Conservation (phyloP, 495 filamentous ascomycete genomes). For the Penicillium pulvis region DNA sequence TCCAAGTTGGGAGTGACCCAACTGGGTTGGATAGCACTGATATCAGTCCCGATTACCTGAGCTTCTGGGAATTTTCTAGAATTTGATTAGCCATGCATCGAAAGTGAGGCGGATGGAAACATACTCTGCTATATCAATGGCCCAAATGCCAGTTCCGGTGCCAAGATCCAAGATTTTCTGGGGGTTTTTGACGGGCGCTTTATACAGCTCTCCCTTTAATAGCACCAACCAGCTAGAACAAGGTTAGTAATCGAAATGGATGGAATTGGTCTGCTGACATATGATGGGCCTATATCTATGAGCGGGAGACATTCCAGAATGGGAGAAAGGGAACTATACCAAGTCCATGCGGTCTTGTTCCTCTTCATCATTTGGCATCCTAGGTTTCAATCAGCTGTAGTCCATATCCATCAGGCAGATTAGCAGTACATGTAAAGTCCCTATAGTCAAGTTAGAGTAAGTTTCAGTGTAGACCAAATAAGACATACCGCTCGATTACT, state of each 20-base stretch:
- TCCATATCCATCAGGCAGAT: background rate
- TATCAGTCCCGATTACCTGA: constrained; percentile 44
- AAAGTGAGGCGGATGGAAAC: background rate
- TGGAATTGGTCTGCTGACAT: background rate
- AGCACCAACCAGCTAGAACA: constrained; percentile 30
- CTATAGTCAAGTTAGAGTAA: background rate
- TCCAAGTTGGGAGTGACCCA: constrained; percentile 37
- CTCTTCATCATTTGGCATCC: constrained; percentile 58
- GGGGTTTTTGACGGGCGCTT: constrained; percentile 53
- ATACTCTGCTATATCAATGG: constrained; percentile 58
- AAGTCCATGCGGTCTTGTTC: constrained; percentile 69
- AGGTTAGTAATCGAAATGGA: constrained; percentile 9
- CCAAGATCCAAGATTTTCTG: constrained; percentile 63
- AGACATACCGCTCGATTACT: constrained; percentile 55
- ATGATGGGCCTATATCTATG: background rate
- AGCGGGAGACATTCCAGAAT: background rate
- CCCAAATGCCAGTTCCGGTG: constrained; percentile 69
- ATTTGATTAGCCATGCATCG: background rate
- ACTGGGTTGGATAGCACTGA: constrained; percentile 53
- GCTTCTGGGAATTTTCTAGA: constrained; percentile 26
- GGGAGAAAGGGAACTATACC: constrained; percentile 21
- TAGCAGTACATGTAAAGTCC: background rate
- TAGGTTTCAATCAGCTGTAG: background rate
- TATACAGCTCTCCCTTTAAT: constrained; percentile 51
- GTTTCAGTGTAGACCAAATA: background rate